These are phyloP conservation scores for Cryptococcus floricola DNA, from an alignment of 1,284 basidiomycete species.

Conservation along the genomic window DNA sequence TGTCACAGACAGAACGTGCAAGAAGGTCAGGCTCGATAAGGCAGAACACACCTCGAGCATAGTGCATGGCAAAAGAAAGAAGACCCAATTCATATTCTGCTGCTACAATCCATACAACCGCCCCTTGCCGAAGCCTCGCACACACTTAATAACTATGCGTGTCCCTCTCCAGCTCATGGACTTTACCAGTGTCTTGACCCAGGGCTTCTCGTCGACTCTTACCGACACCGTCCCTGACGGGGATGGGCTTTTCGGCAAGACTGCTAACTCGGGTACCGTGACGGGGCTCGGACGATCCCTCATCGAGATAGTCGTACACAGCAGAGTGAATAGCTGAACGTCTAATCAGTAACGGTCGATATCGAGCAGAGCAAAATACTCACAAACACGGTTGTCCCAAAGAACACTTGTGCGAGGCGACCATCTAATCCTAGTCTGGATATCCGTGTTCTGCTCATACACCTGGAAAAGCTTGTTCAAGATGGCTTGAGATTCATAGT, in stretches of 20 bases:
- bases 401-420: constrained; percentile 21
- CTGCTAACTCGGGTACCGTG: constrained; percentile 34
- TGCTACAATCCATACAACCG: no score
- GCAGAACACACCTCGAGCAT: no score
- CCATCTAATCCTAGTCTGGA: constrained; percentile 28
- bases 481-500: constrained; percentile 14
- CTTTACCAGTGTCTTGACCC: constrained; percentile 6
- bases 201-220: constrained; percentile 10
- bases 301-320: constrained; percentile 38
- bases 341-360: neutral
- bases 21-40: no score
- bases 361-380: neutral
- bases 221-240: constrained; percentile 4
- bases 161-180: constrained; percentile 8
- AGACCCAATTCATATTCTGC: no score
- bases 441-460: constrained; percentile 24
- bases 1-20: no score
- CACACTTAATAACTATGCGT: constrained; percentile 1
- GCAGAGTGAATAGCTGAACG: constrained; percentile 33
- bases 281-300: constrained; percentile 8
- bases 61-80: no score
- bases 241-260: constrained; percentile 30
- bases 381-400: constrained; percentile 23
- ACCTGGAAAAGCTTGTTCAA: constrained; percentile 14
- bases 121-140: no score